Evolutionary conservation across 2,329 filamentous ascomycete genomes (phyloP), one percentile per base, ranked within the genome.

Genomic region (Albophoma yamanashiensis): DNA sequence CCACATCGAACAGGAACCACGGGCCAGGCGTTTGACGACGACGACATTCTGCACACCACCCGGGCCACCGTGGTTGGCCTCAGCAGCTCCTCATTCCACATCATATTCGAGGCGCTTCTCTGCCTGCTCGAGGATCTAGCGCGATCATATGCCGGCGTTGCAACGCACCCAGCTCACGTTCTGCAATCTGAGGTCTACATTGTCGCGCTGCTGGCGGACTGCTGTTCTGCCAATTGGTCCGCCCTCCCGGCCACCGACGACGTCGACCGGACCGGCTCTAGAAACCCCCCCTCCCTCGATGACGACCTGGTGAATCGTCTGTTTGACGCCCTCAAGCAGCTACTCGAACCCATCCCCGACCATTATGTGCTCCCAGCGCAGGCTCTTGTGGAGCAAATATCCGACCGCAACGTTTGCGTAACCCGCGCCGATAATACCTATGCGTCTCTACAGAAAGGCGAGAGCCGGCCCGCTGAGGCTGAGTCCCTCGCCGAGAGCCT

Each of bases 131-230:
- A 87, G 68, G 82, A 85, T 43, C 76, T 87, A 45, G 74, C 76
- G 36, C 79, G 79, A 57, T 80, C 82, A 4, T 84, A 83, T 67
- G 78, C 78, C 62, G 72, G 67, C 56, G 73, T 82, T 59, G 71
- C 78, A 55, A 72, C 75, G 27, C 84, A 86, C 65, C 84, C 85
- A 2, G 74, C 78, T 43, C 82, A 87, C 67, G 77, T 89, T 58
- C 73, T 88, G 39, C 77, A 83, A 55, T 88, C 86, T 22, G 85
- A 89, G 69, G 74, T 85, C 56, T 88, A 86, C 66, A 75, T 88
- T n/a, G 71, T 88, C 57, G 79, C 82, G 56, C 75, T 89, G 50
- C 77, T 85, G 42, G 83, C 85, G 67, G 85, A 88, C 67, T 89
- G 86, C 68, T 88, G 84, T 65, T 78, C 80, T 57, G 79, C 81